Percentiles rank a stretch among this genome's conserved stretches.
Evolutionary conservation across 2,329 filamentous ascomycete species (phyloP).

Genomic region (Aureobasidium sp.): DNA sequence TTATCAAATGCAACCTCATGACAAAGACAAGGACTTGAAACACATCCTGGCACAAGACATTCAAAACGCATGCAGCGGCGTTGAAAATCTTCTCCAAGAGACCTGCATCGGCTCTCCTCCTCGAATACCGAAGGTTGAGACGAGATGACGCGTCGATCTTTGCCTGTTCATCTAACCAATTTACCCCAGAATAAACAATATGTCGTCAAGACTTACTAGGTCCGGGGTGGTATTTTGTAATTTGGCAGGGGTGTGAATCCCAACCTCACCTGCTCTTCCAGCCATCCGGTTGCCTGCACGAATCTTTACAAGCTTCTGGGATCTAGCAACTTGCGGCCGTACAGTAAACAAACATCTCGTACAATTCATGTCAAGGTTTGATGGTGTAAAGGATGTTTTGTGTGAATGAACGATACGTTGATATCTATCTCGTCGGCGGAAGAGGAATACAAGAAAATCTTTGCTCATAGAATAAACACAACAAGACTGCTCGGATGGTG

Average conservation of each 20-base stretch:
- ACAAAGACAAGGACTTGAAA: neutral
- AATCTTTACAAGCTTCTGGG: neutral
- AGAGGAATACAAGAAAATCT: too few species aligned
- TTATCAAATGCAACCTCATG: neutral
- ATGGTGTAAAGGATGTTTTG: too few species aligned
- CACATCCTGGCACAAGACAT: too few species aligned
- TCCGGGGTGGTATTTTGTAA: too few species aligned
- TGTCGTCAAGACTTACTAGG: conserved; percentile 15
- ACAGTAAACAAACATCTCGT: neutral
- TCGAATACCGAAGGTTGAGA: neutral
- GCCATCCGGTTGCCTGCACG: neutral
- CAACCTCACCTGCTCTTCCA: neutral
- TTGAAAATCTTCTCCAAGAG: too few species aligned
- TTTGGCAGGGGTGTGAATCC: conserved; percentile 7
- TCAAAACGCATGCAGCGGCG: too few species aligned
- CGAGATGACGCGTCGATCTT: conserved; percentile 9
- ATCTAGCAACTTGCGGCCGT: neutral
- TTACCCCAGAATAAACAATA: conserved; percentile 11
- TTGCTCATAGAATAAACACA: neutral
- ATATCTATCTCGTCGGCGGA: conserved; percentile 1
- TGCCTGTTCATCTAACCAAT: neutral
- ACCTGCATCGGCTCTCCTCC: conserved; percentile 13
- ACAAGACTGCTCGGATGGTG: neutral
- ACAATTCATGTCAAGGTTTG: neutral
- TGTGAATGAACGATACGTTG: conserved; percentile 12